These are phyloP conservation scores for Coemansia sp. DNA, from an alignment of 192 early-diverging fungal genomes.

Conservation along the genomic window DNA sequence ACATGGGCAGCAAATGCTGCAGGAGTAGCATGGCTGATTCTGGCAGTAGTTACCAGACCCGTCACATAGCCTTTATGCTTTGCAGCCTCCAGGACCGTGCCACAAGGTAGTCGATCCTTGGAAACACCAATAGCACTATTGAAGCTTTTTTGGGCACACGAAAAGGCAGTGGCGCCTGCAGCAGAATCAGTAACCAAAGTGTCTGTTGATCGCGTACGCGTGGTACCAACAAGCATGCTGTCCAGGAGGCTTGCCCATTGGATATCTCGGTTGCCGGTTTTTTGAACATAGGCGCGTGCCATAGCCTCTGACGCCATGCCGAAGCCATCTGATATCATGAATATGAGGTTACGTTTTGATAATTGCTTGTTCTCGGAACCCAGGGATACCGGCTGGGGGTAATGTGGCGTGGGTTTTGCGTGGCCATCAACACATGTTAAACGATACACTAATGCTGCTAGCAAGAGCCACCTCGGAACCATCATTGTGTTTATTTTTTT, in stretches of 20 bases:
- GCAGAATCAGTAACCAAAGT: constrained; percentile 60
- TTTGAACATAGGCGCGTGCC: constrained; percentile 46
- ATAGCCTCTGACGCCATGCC: constrained; percentile 57
- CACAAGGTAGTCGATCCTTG: constrained; percentile 44
- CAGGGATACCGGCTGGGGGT: too few relatives aligned
- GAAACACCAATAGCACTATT: constrained; percentile 56
- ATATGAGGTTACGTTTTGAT: constrained; percentile 52
- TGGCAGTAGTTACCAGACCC: constrained; percentile 56
- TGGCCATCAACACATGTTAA: neutral
- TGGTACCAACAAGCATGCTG: constrained; percentile 45
- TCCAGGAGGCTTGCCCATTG: constrained; percentile 48
- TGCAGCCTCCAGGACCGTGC: constrained; percentile 60
- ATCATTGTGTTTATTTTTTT: neutral
- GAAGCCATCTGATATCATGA: constrained; percentile 64
- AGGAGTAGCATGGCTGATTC: constrained; percentile 61
- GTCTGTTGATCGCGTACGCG: constrained; percentile 51
- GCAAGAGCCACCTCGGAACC: neutral
- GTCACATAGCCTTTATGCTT: constrained; percentile 47
- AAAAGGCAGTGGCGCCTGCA: constrained; percentile 59
- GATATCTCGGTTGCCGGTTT: neutral
- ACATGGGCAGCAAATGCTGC: constrained; percentile 58
- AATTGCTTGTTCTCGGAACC: too few relatives aligned
- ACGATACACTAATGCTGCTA: too few relatives aligned
- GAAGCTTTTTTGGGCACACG: constrained; percentile 53
- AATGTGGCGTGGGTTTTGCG: too few relatives aligned